phyloP scores from a whole-genome alignment of 2,329 filamentous ascomycete genomes.

The Escovopsis sp. region DNA sequence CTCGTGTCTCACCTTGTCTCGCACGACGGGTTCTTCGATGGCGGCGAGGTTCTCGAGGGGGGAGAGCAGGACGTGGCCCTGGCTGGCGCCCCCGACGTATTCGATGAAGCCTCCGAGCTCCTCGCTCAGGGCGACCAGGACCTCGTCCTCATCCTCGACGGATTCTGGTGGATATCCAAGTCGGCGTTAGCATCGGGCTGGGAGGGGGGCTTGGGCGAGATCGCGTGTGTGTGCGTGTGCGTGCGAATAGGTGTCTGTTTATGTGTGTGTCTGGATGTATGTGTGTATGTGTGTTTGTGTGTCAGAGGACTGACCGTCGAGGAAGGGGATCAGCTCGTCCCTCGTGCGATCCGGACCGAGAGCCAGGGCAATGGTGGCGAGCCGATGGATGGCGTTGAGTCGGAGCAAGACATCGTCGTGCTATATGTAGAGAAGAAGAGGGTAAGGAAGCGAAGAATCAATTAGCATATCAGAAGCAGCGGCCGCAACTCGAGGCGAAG shows the following conservation, averaged over 20 bases:
- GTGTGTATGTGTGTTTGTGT: too few species aligned
- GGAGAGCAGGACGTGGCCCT: conserved; percentile 89
- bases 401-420: conserved; percentile 97
- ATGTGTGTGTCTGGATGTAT: too few species aligned
- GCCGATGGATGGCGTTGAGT: conserved; percentile 93
- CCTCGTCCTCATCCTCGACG: conserved; percentile 97
- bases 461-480: conserved; percentile 11
- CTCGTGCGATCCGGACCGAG: conserved; percentile 91
- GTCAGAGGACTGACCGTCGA: conserved; percentile 83
- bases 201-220: conserved; percentile 1
- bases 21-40: conserved; percentile 93
- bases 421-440: conserved; percentile 29
- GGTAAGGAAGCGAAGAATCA: too few species aligned
- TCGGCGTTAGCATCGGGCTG: conserved; percentile 2
- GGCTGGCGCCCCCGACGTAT: conserved; percentile 88
- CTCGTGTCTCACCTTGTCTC: conserved; percentile 65
- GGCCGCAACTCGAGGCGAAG: conserved; percentile 6
- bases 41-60: conserved; percentile 95
- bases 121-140: conserved; percentile 89
- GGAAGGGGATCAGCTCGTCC: conserved; percentile 96
- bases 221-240: too few species aligned
- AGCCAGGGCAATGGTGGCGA: conserved; percentile 94
- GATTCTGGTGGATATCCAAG: conserved; percentile 59
- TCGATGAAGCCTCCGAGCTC: conserved; percentile 95
- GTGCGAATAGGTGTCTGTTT: too few species aligned